Base-by-base conservation (phyloP, 306 rosid species). In the Corylus americana region DNA sequence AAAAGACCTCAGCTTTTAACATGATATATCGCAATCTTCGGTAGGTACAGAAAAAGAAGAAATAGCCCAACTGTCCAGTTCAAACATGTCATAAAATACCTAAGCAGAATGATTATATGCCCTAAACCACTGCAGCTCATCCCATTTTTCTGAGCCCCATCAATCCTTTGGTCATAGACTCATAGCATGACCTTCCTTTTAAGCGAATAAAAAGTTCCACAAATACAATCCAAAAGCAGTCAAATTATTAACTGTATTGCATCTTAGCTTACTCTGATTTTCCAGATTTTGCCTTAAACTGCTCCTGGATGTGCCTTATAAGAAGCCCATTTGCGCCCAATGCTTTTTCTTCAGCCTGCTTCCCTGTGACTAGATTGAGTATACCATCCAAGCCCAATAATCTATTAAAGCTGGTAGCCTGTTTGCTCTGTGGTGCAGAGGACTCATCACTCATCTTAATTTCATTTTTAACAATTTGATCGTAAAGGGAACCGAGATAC, bases 311-410 rank as follows among this genome's bases (percentile, higher is more conserved):
- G 79, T 89, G 97, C 79, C 83, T 88, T 80, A 96, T 96, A 83
- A 93, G 99, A 87, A 89, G 93, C 70, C 99, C 96, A 66, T 93
- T 96, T 62, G 99, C 99, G 77, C 98, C 98, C 76, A 91, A 88
- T 7, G 94, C 99, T 80, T 93, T 96, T 87, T 93, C 99, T 86
- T 96, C 99, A 59, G 87, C 83, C 90, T 93, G 99, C 87, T 90
- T 93, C 98, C 98, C 86, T 77, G 91, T 93, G 81, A 96, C 94
- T 73, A 96, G 93, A 90, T 96, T 96, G 80, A 96, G 91, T 79
- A 96, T 91, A 77, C 99, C 99, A 81, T 96, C 99, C 63, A 96
- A 84, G 77, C 99, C 98, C 83, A 96, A 83, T 81, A 96, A 87
- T 84, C 70, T 95, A 88, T 95, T 95, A 79, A 93, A 90, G 86